These are phyloP conservation scores for Verbascum thapsus DNA, from an alignment of 257 asterid genomes.

Conservation along the genomic window DNA sequence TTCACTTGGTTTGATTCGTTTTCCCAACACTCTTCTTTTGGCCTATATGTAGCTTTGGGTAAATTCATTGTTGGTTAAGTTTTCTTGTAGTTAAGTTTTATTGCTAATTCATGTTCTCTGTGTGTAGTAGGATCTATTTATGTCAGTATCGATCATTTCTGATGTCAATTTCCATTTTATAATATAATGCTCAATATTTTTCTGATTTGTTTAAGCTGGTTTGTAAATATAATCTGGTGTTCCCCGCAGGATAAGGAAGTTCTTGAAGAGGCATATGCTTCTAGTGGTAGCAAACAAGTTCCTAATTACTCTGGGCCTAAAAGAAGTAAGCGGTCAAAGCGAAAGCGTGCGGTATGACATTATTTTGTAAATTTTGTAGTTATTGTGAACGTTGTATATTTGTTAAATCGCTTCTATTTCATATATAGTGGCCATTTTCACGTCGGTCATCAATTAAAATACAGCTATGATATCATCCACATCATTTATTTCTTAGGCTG, in stretches of 20 bases:
- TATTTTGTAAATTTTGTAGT: slow-evolving; percentile 44
- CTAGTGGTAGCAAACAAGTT: slow-evolving; percentile 58
- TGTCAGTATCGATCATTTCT: no score
- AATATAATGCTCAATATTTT: no score
- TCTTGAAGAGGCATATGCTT: slow-evolving; percentile 75
- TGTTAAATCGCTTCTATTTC: slow-evolving; percentile 39
- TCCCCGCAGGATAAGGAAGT: slow-evolving; percentile 68
- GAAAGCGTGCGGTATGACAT: slow-evolving; percentile 84
- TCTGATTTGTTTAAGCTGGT: slow-evolving; percentile 13
- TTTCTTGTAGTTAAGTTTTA: no score
- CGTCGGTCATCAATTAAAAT: slow-evolving; percentile 47
- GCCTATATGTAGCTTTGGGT: no score
- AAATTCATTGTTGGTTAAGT: no score
- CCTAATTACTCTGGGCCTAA: slow-evolving; percentile 63
- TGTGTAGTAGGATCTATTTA: no score
- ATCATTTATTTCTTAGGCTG: slow-evolving; percentile 34
- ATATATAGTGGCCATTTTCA: slow-evolving; percentile 58
- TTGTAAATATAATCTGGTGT: slow-evolving; percentile 20
- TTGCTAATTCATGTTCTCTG: no score
- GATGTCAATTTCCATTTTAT: no score
- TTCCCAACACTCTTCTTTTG: no score
- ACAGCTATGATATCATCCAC: slow-evolving; percentile 20
- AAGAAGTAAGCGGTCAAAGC: slow-evolving; percentile 85
- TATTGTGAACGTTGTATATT: slow-evolving; percentile 47
- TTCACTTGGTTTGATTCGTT: no score